phyloP scores from a whole-genome alignment of 176 grass and related monocot species.

The Dactylis glomerata region DNA sequence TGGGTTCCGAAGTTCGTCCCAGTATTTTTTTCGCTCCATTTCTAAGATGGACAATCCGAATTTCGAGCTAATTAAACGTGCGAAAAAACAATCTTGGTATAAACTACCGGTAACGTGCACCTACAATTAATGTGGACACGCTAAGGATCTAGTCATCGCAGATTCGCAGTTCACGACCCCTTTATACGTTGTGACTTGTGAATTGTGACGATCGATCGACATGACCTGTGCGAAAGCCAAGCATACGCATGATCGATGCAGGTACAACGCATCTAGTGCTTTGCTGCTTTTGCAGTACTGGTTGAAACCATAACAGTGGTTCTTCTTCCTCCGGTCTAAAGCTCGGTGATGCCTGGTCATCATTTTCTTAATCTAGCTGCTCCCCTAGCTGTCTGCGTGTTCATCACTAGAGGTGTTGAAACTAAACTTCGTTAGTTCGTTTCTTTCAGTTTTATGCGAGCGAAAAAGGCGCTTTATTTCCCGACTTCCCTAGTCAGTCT shows the following conservation, averaged over 20 bases:
- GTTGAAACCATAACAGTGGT: conserved; percentile 33
- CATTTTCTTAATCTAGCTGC: conserved; percentile 24
- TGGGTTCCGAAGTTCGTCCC: not conserved
- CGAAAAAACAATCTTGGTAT: not conserved
- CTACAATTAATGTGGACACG: not conserved
- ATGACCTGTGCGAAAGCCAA: not conserved
- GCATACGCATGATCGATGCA: not conserved
- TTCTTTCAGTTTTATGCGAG: not conserved
- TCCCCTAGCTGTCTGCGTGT: not conserved
- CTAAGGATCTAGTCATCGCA: not conserved
- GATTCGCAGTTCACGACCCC: not conserved
- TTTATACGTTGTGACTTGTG: not conserved
- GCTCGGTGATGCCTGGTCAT: not conserved
- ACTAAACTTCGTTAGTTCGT: conserved; percentile 11
- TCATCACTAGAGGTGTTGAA: conserved; percentile 7
- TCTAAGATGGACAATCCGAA: too few relatives aligned
- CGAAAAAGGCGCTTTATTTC: conserved; percentile 23
- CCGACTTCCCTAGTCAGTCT: conserved; percentile 24
- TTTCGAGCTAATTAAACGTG: not conserved
- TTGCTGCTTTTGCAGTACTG: conserved; percentile 13
- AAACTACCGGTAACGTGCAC: not conserved
- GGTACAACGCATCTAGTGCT: not conserved
- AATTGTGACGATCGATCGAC: not conserved
- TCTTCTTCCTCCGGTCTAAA: conserved; percentile 31
- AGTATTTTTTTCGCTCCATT: not conserved